These are phyloP conservation scores for Xylaria curta DNA, from an alignment of 495 filamentous ascomycete species.

Conservation along the genomic window DNA sequence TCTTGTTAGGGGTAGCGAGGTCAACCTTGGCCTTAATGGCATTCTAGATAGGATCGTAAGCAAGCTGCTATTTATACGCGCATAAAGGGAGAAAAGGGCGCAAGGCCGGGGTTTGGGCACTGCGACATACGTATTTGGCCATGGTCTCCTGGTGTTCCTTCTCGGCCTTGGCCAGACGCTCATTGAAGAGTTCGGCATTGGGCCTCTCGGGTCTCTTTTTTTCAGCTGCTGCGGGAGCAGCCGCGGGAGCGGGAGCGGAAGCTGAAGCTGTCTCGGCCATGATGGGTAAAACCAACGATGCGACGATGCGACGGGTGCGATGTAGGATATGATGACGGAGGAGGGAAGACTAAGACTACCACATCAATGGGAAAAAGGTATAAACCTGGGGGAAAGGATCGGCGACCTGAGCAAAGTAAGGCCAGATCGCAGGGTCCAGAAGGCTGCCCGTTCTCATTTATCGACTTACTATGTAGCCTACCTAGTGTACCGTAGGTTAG, in stretches of 20 bases:
- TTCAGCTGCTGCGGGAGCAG: constrained; percentile 47
- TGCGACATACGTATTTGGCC: constrained; percentile 74
- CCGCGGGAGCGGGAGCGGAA: constrained; percentile 34
- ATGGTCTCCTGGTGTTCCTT: constrained; percentile 79
- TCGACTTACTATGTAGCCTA: neutral
- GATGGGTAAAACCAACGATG: constrained; percentile 26
- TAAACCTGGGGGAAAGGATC: constrained; percentile 14
- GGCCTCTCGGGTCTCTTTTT: constrained; percentile 72
- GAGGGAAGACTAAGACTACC: constrained; percentile 21
- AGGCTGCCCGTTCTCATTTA: constrained; percentile 4
- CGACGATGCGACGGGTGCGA: neutral
- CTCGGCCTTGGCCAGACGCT: constrained; percentile 74
- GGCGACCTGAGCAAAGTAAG: constrained; percentile 32
- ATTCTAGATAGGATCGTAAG: constrained; percentile 62
- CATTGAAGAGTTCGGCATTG: constrained; percentile 73
- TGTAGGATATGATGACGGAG: constrained; percentile 4
- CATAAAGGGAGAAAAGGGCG: neutral
- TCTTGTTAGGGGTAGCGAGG: constrained; percentile 67
- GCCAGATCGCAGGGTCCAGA: constrained; percentile 43
- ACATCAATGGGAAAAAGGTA: constrained; percentile 20
- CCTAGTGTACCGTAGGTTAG: neutral
- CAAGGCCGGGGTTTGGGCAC: constrained; percentile 3
- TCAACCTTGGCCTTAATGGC: constrained; percentile 85
- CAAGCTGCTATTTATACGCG: constrained; percentile 1
- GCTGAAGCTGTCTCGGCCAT: constrained; percentile 48